Evolutionary conservation across 306 rosid genomes (phyloP).

Genomic region (Sophora flavescens): DNA sequence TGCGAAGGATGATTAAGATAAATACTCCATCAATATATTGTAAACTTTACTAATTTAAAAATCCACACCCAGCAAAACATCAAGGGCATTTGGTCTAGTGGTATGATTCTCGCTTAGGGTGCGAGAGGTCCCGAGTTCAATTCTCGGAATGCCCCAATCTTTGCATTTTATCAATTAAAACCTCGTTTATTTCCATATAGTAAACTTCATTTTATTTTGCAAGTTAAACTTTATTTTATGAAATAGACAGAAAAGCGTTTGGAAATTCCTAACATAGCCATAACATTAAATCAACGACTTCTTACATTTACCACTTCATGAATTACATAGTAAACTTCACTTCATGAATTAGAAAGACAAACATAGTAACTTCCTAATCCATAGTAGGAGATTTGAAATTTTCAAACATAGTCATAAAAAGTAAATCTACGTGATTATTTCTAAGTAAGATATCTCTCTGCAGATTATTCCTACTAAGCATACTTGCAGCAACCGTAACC

Average conservation of each 20-base stretch:
- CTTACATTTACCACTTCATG: background rate
- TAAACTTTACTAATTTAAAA: too few relatives aligned
- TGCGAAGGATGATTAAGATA: too few relatives aligned
- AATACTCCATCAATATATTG: too few relatives aligned
- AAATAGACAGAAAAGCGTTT: too few relatives aligned
- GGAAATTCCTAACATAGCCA: too few relatives aligned
- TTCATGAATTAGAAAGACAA: background rate
- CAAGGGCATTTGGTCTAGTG: slow-evolving; percentile 55
- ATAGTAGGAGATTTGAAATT: background rate
- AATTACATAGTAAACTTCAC: background rate
- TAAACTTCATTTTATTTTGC: too few relatives aligned
- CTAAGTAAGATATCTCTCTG: background rate
- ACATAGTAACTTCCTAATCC: background rate
- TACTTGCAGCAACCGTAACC: slow-evolving; percentile 45
- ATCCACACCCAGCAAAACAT: too few relatives aligned
- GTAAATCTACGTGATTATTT: background rate
- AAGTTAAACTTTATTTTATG: too few relatives aligned
- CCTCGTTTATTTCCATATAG: background rate
- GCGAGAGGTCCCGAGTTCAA: slow-evolving; percentile 60
- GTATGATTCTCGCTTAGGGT: slow-evolving; percentile 59
- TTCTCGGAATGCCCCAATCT: slow-evolving; percentile 46
- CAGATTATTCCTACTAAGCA: slow-evolving; percentile 2
- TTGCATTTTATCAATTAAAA: too few relatives aligned
- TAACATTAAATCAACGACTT: too few relatives aligned
- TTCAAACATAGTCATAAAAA: background rate